Evolutionary conservation across 139 green algal genomes (phyloP).

Genomic region (Chlamydomonas sphaeroides): DNA sequence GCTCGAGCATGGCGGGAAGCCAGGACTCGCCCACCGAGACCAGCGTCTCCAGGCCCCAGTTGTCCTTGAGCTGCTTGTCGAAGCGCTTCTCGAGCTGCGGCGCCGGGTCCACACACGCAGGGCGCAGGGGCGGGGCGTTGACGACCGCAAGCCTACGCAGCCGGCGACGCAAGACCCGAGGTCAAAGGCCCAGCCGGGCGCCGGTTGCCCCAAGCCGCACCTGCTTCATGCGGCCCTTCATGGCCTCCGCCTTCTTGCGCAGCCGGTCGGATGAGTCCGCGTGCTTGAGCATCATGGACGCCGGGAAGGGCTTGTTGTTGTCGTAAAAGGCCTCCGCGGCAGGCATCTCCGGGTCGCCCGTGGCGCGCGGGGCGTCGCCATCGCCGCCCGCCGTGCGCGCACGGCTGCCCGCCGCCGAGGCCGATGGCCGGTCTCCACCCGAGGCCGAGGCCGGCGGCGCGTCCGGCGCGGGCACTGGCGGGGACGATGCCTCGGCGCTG

Average conservation of each 20-base stretch:
- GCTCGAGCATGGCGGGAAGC: slow-evolving; percentile 70
- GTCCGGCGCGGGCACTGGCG: too few relatives aligned
- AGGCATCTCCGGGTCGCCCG: neutral
- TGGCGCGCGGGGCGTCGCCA: too few relatives aligned
- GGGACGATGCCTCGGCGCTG: too few relatives aligned
- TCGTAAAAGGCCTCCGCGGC: neutral
- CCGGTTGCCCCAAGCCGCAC: neutral
- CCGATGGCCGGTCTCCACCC: too few relatives aligned
- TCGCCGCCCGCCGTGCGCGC: too few relatives aligned
- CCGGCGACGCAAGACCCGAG: too few relatives aligned
- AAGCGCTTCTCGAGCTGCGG: slow-evolving; percentile 60
- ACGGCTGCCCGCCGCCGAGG: too few relatives aligned
- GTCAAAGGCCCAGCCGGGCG: too few relatives aligned
- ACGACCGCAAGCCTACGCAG: too few relatives aligned
- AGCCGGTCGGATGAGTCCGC: neutral
- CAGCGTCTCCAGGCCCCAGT: slow-evolving; percentile 81
- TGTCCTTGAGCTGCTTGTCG: slow-evolving; percentile 62
- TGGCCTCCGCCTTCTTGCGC: slow-evolving; percentile 25
- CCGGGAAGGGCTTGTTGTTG: slow-evolving; percentile 5
- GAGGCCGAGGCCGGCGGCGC: too few relatives aligned
- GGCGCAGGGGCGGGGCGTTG: too few relatives aligned
- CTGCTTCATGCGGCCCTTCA: slow-evolving; percentile 43
- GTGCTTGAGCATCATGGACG: slow-evolving; percentile 24
- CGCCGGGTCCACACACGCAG: too few relatives aligned
- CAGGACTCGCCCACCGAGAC: slow-evolving; percentile 79